phyloP scores from a whole-genome alignment of 108 stramenopile genomes.

The Nannochloropsis oceanica region DNA sequence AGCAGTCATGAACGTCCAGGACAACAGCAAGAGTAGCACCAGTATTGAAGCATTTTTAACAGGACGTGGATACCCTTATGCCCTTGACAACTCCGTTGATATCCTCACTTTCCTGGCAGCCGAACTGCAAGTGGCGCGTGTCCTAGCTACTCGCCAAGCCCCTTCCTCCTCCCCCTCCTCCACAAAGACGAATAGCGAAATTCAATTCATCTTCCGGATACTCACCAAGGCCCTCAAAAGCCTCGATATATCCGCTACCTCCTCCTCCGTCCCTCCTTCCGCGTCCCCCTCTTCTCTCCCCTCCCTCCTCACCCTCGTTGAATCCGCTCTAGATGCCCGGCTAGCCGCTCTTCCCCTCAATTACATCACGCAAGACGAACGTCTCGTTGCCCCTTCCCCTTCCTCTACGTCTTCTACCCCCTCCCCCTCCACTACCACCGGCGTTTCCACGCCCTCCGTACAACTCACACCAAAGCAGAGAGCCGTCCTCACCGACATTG shows the following conservation, averaged over 20 bases:
- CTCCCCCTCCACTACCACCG: too few relatives aligned
- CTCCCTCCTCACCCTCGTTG: neutral
- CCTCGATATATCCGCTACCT: neutral
- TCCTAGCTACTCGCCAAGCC: neutral
- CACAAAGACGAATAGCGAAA: neutral
- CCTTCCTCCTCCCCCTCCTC: neutral
- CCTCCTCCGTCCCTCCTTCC: neutral
- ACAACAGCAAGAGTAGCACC: neutral
- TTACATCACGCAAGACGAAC: neutral
- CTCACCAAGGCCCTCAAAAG: neutral
- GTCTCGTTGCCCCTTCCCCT: neutral
- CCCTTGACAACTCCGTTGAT: neutral
- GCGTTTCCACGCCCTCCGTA: neutral
- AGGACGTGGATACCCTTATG: neutral
- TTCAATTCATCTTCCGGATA: neutral
- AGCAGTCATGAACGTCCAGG: neutral
- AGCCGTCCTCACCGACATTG: neutral
- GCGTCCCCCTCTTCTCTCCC: neutral
- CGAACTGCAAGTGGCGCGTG: neutral
- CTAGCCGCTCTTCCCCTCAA: neutral
- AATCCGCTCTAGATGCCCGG: neutral
- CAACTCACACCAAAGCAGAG: neutral
- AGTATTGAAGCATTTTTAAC: neutral
- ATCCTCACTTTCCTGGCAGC: neutral
- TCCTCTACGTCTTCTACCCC: too few relatives aligned